Evolutionary conservation across 495 filamentous ascomycete species (phyloP).

Genomic region (Penicillium egyptiacum): DNA sequence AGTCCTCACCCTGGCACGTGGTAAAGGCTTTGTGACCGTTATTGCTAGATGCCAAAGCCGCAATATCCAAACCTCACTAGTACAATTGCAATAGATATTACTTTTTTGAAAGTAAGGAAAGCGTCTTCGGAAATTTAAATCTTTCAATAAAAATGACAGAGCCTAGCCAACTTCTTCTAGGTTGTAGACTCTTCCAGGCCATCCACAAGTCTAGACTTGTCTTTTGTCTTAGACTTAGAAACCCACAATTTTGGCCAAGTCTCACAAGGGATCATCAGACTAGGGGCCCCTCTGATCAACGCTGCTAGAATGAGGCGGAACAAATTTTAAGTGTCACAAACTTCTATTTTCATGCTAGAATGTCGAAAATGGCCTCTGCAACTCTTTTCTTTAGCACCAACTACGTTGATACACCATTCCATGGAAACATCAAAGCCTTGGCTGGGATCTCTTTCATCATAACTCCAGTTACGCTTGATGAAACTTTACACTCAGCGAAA

Average conservation of each 20-base stretch:
- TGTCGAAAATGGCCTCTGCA: no score
- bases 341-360: no score
- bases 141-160: not conserved
- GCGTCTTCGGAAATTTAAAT: not conserved
- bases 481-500: no score
- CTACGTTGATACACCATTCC: no score
- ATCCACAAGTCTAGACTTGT: not conserved
- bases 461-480: no score
- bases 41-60: not conserved
- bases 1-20: not conserved
- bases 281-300: not conserved
- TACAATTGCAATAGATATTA: not conserved
- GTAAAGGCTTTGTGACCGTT: not conserved
- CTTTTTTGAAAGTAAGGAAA: not conserved
- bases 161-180: not conserved
- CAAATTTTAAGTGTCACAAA: no score
- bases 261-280: no score
- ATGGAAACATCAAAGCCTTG: no score
- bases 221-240: not conserved
- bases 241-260: not conserved
- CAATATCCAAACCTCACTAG: no score
- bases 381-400: no score
- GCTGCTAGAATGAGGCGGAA: no score
- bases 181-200: not conserved
- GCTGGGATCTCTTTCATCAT: no score